Conservation (phyloP, 139 green algal genomes). For the Chlorella vulgaris region DNA sequence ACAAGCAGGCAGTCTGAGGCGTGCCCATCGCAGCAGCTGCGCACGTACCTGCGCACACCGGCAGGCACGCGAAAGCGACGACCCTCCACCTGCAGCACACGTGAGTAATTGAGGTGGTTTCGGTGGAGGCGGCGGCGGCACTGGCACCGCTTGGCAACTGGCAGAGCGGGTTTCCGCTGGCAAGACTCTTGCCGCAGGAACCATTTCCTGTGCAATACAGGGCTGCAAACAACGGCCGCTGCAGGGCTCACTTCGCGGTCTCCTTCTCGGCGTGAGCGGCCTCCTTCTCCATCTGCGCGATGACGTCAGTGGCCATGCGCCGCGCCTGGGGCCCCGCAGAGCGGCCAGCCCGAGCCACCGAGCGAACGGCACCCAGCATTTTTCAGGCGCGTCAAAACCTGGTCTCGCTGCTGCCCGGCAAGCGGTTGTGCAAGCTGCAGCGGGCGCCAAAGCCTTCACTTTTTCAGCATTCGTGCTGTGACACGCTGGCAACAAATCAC, state of each 20-base stretch:
- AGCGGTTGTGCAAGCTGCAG: neutral
- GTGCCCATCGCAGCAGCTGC: too few relatives aligned
- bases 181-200: neutral
- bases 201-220: neutral
- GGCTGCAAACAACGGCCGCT: neutral
- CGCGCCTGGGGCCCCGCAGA: neutral
- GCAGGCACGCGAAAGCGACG: neutral
- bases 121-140: neutral
- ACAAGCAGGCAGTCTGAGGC: too few relatives aligned
- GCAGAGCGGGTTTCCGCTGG: neutral
- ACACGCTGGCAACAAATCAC: too few relatives aligned
- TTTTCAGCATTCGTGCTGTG: too few relatives aligned
- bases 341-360: conserved; percentile 5
- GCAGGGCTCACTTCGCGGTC: conserved; percentile 12
- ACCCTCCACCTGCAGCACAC: conserved; percentile 12
- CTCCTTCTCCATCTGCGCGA: conserved; percentile 14
- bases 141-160: too few relatives aligned
- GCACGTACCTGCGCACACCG: neutral
- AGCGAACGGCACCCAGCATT: conserved; percentile 2
- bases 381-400: neutral
- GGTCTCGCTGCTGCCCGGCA: neutral
- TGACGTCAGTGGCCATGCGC: neutral
- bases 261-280: conserved; percentile 6
- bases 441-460: too few relatives aligned
- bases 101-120: neutral